These are phyloP conservation scores for Rhododendron ferrugineum DNA, from an alignment of 148 eudicot genomes.

Conservation along the genomic window DNA sequence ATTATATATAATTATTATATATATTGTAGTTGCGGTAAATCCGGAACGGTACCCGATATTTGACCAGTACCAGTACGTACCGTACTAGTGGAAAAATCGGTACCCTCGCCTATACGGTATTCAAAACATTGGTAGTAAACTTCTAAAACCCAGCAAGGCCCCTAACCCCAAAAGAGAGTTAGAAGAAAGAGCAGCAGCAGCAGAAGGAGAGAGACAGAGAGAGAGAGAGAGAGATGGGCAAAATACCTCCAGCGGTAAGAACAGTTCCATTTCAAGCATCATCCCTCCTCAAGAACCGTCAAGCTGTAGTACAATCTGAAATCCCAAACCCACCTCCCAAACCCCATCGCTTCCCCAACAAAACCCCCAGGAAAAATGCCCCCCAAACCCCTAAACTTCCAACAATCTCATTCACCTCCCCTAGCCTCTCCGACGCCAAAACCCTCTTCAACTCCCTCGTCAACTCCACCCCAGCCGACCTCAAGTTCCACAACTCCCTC, in stretches of 20 bases:
- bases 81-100: no score
- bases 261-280: constrained; percentile 15
- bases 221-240: constrained; percentile 33
- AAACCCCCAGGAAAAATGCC: background rate
- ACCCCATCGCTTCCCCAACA: constrained; percentile 8
- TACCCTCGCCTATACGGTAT: no score
- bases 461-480: constrained; percentile 17
- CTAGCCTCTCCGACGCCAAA: constrained; percentile 52
- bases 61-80: no score
- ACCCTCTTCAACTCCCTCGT: constrained; percentile 42
- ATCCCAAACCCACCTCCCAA: constrained; percentile 9
- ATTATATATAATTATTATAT: no score
- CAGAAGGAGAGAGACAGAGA: constrained; percentile 1
- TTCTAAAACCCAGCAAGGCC: no score
- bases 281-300: constrained; percentile 20
- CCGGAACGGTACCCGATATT: no score
- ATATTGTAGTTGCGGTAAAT: no score
- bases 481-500: constrained; percentile 46
- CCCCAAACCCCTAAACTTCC: constrained; percentile 22
- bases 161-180: no score
- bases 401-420: constrained; percentile 27
- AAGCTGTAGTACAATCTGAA: background rate
- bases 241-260: constrained; percentile 35
- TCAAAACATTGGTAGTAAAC: no score
- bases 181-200: background rate